Base-by-base conservation (phyloP, 495 filamentous ascomycete genomes). In the Aspergillus nidulans region DNA sequence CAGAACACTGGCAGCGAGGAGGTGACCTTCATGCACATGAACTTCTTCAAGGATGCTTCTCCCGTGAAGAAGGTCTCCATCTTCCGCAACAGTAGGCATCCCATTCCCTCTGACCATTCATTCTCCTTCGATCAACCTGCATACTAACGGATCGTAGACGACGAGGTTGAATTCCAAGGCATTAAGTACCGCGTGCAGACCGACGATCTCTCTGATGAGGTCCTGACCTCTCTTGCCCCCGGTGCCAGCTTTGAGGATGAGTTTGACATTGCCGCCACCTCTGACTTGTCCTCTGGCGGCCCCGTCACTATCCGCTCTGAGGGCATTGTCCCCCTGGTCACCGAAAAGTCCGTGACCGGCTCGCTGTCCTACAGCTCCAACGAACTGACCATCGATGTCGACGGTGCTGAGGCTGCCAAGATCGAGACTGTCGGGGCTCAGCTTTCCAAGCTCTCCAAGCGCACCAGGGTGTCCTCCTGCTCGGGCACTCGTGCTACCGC, bases 21-120 rank as follows among this genome's bases (percentile, higher is more conserved):
- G 42, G 64, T 88, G 25, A 83, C 80, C 55, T 67, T 86, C 41
- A 72, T 88, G 53, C 83, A 81, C 62, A 74, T 80, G 25, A 85
- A 85, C 47, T 83, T 82, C 52, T 80, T 88, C 69, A 67, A 82
- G 18, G 83, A 86, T 52, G 63, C 63, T 24, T 69, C 71, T 7
- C 75, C 83, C 0, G 79, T 86, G 6, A 75, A 87, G 71, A 87
- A 87, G 74, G 76, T 85, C 30, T 62, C 63, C 15, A 69, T 87
- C 39, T 84, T 70, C 65, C 71, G 76, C 49, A 69, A 77, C 48
- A 66, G 81, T 80, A 73, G 60, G 69, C 73, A 28, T 24, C 5
- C 26, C 32, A 1, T 8, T 39, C 12, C 4, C n/a, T 2, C 36
- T 18, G 16, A 2, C 2, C 15, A 13, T 18, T n/a, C 13, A 4